phyloP scores from a whole-genome alignment of 2,329 filamentous ascomycete species.

The Xylaria sp. region DNA sequence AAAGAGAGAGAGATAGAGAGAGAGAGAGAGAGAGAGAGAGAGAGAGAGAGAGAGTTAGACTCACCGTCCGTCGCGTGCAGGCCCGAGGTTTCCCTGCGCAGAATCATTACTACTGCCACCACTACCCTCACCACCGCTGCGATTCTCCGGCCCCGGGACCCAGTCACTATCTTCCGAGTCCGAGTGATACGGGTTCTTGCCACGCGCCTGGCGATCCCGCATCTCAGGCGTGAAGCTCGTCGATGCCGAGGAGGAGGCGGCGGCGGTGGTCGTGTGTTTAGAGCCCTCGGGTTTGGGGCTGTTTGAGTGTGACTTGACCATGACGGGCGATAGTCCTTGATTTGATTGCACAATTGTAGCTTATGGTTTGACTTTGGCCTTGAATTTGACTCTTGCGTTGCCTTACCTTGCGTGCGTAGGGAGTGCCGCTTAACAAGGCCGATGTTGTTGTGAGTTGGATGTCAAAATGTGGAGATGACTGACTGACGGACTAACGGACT shows the following conservation, averaged over 20 bases:
- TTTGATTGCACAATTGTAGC: neutral
- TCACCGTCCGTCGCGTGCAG: conserved; percentile 23
- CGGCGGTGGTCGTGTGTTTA: neutral
- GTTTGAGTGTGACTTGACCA: neutral
- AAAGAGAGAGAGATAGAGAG: neutral
- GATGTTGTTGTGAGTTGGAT: neutral
- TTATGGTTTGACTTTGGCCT: neutral
- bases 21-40: no score
- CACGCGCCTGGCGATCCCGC: conserved; percentile 69
- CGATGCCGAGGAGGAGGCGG: no score
- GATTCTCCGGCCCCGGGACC: neutral
- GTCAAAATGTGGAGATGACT: neutral
- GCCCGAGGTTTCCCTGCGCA: neutral
- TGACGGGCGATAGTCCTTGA: neutral
- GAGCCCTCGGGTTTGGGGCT: conserved; percentile 17
- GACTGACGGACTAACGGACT: neutral
- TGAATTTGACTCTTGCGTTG: neutral
- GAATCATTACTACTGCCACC: neutral
- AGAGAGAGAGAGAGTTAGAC: neutral
- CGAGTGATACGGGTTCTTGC: conserved; percentile 64
- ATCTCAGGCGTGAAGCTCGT: conserved; percentile 59
- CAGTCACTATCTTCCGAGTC: conserved; percentile 42
- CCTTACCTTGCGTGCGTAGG: neutral
- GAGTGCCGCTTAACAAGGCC: neutral
- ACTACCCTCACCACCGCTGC: neutral